Conservation (phyloP, 345 rosid genomes). For the Eucalyptus cladocalyx region DNA sequence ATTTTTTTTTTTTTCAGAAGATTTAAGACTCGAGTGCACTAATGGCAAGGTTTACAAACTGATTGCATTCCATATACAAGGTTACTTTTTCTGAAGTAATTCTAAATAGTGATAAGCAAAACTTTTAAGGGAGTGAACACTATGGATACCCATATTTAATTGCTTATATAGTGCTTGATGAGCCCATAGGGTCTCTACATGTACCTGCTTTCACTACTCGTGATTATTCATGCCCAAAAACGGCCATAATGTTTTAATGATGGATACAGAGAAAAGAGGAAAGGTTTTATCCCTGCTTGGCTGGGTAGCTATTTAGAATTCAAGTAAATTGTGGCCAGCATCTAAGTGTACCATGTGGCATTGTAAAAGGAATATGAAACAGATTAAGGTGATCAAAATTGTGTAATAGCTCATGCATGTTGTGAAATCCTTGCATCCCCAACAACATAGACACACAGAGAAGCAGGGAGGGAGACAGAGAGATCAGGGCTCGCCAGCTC, state of each 20-base stretch:
- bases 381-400: not conserved
- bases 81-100: not conserved
- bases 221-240: not conserved
- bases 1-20: not conserved
- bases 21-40: not conserved
- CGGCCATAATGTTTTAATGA: not conserved
- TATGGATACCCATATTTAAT: not conserved
- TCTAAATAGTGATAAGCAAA: not conserved
- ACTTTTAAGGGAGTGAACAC: not conserved
- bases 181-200: not conserved
- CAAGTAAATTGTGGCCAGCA: not conserved
- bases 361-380: not conserved
- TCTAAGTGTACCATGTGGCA: not conserved
- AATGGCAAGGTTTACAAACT: not conserved
- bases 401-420: not conserved
- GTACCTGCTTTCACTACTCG: not conserved
- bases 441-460: not conserved
- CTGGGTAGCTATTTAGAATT: not conserved
- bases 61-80: not conserved
- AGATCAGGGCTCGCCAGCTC: not conserved
- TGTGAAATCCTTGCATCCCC: not conserved
- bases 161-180: not conserved
- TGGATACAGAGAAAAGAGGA: not conserved
- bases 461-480: not conserved
- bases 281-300: not conserved